Conservation (phyloP, 768 basidiomycete species). For the Lactarius vividus region DNA sequence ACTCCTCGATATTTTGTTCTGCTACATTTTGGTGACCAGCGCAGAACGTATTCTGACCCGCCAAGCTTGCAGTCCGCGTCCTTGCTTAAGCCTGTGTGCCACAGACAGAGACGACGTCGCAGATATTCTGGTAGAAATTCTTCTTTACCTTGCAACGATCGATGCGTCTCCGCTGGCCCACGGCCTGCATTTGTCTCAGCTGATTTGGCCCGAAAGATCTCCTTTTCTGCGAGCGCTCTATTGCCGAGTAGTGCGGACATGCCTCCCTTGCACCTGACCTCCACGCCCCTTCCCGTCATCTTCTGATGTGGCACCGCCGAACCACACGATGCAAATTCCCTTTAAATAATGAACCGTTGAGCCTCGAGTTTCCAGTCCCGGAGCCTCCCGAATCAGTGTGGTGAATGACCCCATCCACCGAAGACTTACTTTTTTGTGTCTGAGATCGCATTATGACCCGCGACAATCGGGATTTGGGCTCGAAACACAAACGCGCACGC, state of each 20-base stretch:
- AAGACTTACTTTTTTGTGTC: not conserved
- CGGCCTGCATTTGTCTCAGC: conserved; percentile 15
- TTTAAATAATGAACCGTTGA: conserved; percentile 17
- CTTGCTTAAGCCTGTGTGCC: not conserved
- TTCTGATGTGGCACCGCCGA: conserved; percentile 19
- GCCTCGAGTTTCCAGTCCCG: conserved; percentile 2
- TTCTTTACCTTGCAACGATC: conserved; percentile 2
- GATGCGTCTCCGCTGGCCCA: conserved; percentile 10
- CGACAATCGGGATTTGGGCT: not conserved
- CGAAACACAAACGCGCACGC: not conserved
- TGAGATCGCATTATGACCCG: not conserved
- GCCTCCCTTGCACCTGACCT: conserved; percentile 26
- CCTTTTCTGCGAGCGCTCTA: conserved; percentile 25
- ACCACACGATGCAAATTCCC: conserved; percentile 7
- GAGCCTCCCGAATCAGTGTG: not conserved
- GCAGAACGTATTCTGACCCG: not conserved
- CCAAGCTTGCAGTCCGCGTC: not conserved
- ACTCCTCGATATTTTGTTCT: not conserved
- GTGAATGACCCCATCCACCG: not conserved
- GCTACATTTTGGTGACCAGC: conserved; percentile 1
- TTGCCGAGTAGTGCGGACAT: conserved; percentile 21
- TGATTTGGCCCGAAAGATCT: conserved; percentile 19
- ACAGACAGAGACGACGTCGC: not conserved
- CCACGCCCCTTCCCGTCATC: conserved; percentile 23
- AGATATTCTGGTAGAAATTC: conserved; percentile 8